phyloP scores from a whole-genome alignment of 768 basidiomycete genomes.

The Infundibulicybe gibba region DNA sequence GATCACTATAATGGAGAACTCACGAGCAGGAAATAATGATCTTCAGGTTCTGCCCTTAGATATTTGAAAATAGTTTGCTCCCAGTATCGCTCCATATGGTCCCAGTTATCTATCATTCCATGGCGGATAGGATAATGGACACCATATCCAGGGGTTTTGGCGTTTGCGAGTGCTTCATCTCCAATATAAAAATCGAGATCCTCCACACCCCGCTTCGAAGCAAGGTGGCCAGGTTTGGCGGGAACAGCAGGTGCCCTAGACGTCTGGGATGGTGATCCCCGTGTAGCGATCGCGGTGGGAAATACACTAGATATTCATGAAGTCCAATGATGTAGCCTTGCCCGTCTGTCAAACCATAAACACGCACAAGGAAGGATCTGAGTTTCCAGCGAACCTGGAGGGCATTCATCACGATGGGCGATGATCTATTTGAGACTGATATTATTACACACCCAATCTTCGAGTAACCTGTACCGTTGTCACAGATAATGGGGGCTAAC shows the following conservation, averaged over 20 bases:
- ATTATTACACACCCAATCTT: constrained; percentile 82
- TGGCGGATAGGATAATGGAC: constrained; percentile 97
- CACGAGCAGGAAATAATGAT: constrained; percentile 96
- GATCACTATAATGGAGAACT: constrained; percentile 24
- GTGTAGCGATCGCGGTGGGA: constrained; percentile 94
- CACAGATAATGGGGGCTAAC: constrained; percentile 93
- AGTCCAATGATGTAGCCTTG: constrained; percentile 5
- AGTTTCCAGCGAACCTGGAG: constrained; percentile 92
- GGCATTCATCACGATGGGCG: constrained; percentile 2
- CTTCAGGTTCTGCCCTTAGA: constrained; percentile 95
- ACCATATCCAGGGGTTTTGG: constrained; percentile 91
- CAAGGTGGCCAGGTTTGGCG: constrained; percentile 85
- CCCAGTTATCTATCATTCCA: constrained; percentile 98
- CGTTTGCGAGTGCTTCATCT: constrained; percentile 94
- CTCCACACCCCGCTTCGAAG: constrained; percentile 95
- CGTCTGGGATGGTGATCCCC: constrained; percentile 59
- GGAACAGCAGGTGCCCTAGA: constrained; percentile 78
- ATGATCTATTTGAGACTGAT: background rate
- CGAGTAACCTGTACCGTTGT: constrained; percentile 96
- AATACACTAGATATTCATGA: constrained; percentile 63
- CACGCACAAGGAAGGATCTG: constrained; percentile 94
- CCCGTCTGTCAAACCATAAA: constrained; percentile 4
- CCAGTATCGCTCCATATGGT: constrained; percentile 99
- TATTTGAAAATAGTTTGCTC: constrained; percentile 99
- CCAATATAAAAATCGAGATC: constrained; percentile 99